Evolutionary conservation across 441 rosid species (phyloP).

Genomic region (Mallotus japonicus): DNA sequence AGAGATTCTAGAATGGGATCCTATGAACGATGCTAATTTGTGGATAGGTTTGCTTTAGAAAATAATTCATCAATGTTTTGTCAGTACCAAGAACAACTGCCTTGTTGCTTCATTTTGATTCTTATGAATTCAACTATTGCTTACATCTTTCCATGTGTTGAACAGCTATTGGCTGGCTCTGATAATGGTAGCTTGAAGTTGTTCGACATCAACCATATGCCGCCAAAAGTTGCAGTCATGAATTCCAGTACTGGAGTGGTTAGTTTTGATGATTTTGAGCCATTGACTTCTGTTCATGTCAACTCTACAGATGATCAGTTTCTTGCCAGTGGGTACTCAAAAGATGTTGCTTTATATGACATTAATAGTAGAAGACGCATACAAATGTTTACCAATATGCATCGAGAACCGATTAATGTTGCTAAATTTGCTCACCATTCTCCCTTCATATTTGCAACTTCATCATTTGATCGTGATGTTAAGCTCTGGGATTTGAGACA

Average conservation of each 20-base stretch:
- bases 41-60: too few species aligned
- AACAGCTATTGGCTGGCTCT: constrained; percentile 91
- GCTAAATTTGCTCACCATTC: constrained; percentile 88
- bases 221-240: constrained; percentile 34
- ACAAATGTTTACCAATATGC: constrained; percentile 79
- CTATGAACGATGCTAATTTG: too few species aligned
- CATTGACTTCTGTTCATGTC: constrained; percentile 85
- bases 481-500: constrained; percentile 94
- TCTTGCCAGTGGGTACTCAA: constrained; percentile 93
- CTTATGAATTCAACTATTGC: neutral
- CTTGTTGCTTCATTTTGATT: neutral
- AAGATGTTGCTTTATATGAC: constrained; percentile 82
- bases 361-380: constrained; percentile 65
- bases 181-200: constrained; percentile 83
- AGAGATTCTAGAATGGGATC: neutral
- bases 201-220: constrained; percentile 59
- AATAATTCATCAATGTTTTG: too few species aligned
- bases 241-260: constrained; percentile 39
- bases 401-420: constrained; percentile 84
- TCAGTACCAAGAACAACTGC: neutral
- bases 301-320: constrained; percentile 80
- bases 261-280: constrained; percentile 84
- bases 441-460: constrained; percentile 78
- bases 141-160: neutral
- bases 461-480: constrained; percentile 85